phyloP scores from a whole-genome alignment of 495 filamentous ascomycete genomes.

The Lasiosphaeria hispida region DNA sequence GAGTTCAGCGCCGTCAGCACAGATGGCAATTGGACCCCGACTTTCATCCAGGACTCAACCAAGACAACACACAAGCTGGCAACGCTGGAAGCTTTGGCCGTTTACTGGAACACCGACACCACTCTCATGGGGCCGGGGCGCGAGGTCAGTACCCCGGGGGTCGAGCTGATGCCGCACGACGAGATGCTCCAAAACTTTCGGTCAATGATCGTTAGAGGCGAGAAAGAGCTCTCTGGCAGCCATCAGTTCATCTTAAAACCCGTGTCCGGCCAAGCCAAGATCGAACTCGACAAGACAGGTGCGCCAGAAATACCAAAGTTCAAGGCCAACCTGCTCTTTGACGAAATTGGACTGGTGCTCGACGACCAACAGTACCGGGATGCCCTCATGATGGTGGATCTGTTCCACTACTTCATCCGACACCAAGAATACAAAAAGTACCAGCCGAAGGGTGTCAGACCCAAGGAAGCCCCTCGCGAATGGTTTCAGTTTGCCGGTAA shows the following conservation, averaged over 20 bases:
- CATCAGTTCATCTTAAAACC: conserved; percentile 96
- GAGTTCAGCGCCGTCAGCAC: conserved; percentile 97
- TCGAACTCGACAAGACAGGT: conserved; percentile 90
- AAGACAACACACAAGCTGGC: conserved; percentile 88
- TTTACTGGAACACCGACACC: conserved; percentile 98
- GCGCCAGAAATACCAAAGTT: conserved; percentile 77
- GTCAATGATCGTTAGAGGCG: conserved; percentile 69
- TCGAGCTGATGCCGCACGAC: conserved; percentile 51
- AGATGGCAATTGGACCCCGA: conserved; percentile 87
- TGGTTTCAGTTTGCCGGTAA: conserved; percentile 90
- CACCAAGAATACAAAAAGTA: conserved; percentile 96
- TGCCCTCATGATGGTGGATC: conserved; percentile 92
- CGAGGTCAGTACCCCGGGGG: conserved; percentile 60
- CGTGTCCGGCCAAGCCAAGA: conserved; percentile 84
- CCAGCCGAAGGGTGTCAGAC: conserved; percentile 76
- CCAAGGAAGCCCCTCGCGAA: conserved; percentile 86
- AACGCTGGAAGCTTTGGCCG: conserved; percentile 77
- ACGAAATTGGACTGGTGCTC: conserved; percentile 92
- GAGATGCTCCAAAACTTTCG: conserved; percentile 73
- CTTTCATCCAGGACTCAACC: conserved; percentile 84
- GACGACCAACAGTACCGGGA: conserved; percentile 98
- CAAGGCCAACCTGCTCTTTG: conserved; percentile 86
- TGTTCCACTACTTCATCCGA: conserved; percentile 97
- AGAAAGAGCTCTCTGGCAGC: conserved; percentile 46
- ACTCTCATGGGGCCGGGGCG: conserved; percentile 75